phyloP scores from a whole-genome alignment of 805 yeast species.

The Ogataea methylovora region DNA sequence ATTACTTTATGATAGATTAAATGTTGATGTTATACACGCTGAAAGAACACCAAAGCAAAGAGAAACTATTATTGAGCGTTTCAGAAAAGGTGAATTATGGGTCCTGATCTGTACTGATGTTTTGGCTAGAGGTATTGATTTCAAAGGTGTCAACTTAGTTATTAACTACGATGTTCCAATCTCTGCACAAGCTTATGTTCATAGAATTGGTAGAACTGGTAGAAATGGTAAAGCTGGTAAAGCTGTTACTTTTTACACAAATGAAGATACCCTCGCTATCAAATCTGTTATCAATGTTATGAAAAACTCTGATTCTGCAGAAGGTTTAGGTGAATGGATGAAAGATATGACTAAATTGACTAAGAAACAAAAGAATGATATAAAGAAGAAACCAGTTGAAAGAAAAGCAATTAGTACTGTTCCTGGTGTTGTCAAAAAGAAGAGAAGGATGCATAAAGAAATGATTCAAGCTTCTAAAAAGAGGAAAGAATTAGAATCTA shows the following conservation, averaged over 20 bases:
- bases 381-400: conserved; percentile 50
- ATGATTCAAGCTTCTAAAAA: conserved; percentile 74
- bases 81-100: conserved; percentile 90
- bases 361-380: conserved; percentile 51
- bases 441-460: conserved; percentile 53
- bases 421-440: conserved; percentile 57
- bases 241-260: conserved; percentile 90
- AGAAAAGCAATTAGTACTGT: conserved; percentile 81
- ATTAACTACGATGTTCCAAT: conserved; percentile 96
- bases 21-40: conserved; percentile 94
- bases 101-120: conserved; percentile 95
- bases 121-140: conserved; percentile 93
- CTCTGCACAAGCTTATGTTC: conserved; percentile 90
- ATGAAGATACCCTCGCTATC: conserved; percentile 70
- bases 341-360: conserved; percentile 52
- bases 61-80: conserved; percentile 73
- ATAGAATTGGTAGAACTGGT: conserved; percentile 98
- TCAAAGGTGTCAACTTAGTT: conserved; percentile 89
- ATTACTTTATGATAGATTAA: conserved; percentile 80
- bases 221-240: conserved; percentile 84
- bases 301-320: conserved; percentile 79
- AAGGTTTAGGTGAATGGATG: conserved; percentile 75
- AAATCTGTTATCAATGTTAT: conserved; percentile 88
- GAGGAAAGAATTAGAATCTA: conserved; percentile 30
- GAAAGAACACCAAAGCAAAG: conserved; percentile 88